Conservation (phyloP, 169 alveolate species). For the Neospora caninum region DNA sequence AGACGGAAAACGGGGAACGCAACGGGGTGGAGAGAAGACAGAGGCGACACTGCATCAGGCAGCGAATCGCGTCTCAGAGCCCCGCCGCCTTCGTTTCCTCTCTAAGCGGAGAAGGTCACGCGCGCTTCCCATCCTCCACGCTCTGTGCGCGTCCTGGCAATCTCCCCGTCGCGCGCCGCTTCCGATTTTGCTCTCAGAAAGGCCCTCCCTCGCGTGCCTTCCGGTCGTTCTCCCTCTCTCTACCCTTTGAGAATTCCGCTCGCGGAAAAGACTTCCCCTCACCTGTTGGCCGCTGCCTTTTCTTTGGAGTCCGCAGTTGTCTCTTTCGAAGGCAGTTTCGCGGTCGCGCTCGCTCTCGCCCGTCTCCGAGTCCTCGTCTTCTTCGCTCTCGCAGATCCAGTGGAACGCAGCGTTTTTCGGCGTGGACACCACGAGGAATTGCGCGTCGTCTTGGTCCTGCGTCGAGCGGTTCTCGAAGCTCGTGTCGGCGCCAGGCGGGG, state of each 20-base stretch:
- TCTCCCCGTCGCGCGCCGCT: no score
- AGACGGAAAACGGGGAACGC: background rate
- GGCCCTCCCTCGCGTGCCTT: no score
- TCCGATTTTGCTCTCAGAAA: no score
- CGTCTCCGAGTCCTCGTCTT: background rate
- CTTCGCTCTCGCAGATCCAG: background rate
- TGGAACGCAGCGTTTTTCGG: constrained; percentile 18
- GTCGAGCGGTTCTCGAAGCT: background rate
- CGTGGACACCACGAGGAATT: background rate
- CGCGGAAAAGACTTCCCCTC: background rate
- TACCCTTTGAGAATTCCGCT: no score
- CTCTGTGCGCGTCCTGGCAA: no score
- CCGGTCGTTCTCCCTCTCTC: no score
- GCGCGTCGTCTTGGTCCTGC: background rate
- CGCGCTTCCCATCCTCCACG: no score
- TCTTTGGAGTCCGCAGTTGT: constrained; percentile 19
- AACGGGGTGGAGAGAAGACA: background rate
- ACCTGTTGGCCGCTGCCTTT: constrained; percentile 27
- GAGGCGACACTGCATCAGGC: background rate
- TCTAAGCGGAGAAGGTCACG: no score
- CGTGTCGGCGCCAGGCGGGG: background rate
- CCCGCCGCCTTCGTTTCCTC: no score
- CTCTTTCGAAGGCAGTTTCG: background rate
- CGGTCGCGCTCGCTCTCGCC: background rate
- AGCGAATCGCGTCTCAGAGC: background rate